Base-by-base conservation (phyloP, 306 rosid genomes). In the Mimosa bimucronata region DNA sequence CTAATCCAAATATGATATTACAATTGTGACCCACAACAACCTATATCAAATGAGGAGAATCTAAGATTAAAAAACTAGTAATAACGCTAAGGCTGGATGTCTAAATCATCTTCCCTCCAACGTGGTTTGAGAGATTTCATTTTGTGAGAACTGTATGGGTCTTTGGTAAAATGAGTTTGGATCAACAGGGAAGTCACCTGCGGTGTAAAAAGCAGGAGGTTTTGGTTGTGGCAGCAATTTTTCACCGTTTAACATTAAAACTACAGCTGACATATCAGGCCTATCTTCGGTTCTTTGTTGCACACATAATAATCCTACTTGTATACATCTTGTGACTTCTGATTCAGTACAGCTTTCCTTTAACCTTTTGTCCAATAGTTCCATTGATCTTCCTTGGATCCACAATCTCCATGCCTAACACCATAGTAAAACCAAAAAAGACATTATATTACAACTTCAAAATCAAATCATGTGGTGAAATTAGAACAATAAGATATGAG, bases 241-340 rank as follows among this genome's bases (percentile, higher is more conserved):
- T 14, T 77, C 81, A 19, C 82, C 73, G 50, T 71, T 71, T 19
- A 82, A 29, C 78, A 82, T 82, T n/a, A 82, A 12, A 61, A 82
- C 78, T 18, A 71, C 85, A 71, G 75, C 18, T 34, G 82, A 48
- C 78, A 82, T 82, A 37, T 52, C 73, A 16, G 85, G 82, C 61
- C 82, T 77, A 28, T 82, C 85, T 14, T 77, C 61, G 25, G 69
- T 23, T 50, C 60, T 64, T 8, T 77, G 74, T 64, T 82, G 81
- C 48, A 82, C 81, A 41, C 85, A 82, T 23, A 82, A 15, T 3
- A 83, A 41, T 16, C 83, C 79, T 9, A 83, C 41, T 3, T 83
- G 83, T 21, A 83, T 74, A 16, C 74, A 66, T 19, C 86, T 40
- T 55, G 66, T 11, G 3, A 60, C 68, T 12, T 83, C 80, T 42